Percentiles rank a stretch among this genome's conserved stretches.
Conservation (phyloP, 2,329 filamentous ascomycete genomes). For the Calycina marina region DNA sequence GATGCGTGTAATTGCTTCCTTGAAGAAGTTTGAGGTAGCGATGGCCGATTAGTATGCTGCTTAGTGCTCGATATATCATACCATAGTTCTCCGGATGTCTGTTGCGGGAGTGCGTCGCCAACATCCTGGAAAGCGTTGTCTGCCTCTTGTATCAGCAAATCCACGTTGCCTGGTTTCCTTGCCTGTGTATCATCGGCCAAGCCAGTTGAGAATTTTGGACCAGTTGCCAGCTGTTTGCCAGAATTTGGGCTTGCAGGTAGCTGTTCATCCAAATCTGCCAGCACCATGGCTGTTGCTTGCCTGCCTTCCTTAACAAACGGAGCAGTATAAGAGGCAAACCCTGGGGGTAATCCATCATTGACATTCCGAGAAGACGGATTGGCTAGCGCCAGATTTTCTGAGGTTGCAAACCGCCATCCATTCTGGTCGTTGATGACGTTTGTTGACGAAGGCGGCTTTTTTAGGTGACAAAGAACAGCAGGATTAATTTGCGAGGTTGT, state of each 20-base stretch:
- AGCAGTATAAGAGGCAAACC: too few species aligned
- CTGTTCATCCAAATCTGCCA: background rate
- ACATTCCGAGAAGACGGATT: too few species aligned
- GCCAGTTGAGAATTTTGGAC: too few species aligned
- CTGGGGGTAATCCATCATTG: too few species aligned
- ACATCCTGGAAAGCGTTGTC: conserved; percentile 36
- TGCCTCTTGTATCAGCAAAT: conserved; percentile 33
- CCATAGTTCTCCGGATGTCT: conserved; percentile 17
- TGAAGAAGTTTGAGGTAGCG: conserved; percentile 7
- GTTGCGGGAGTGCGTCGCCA: conserved; percentile 23
- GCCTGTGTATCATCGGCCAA: background rate
- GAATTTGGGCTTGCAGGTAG: background rate
- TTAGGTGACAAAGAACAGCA: conserved; percentile 20
- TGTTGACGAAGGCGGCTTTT: conserved; percentile 6
- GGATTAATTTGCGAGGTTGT: conserved; percentile 6
- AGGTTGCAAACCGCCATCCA: conserved; percentile 14
- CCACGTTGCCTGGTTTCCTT: conserved; percentile 16
- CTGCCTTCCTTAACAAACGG: too few species aligned
- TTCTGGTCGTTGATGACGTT: conserved; percentile 9
- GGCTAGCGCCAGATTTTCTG: conserved; percentile 4
- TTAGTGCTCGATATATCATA: conserved; percentile 3
- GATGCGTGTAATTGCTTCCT: conserved; percentile 2
- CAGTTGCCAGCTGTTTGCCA: too few species aligned
- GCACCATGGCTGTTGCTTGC: conserved; percentile 3
- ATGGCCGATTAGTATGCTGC: conserved; percentile 6